phyloP scores from a whole-genome alignment of 75 land plant species.

The Adiantum capillusveneris region DNA sequence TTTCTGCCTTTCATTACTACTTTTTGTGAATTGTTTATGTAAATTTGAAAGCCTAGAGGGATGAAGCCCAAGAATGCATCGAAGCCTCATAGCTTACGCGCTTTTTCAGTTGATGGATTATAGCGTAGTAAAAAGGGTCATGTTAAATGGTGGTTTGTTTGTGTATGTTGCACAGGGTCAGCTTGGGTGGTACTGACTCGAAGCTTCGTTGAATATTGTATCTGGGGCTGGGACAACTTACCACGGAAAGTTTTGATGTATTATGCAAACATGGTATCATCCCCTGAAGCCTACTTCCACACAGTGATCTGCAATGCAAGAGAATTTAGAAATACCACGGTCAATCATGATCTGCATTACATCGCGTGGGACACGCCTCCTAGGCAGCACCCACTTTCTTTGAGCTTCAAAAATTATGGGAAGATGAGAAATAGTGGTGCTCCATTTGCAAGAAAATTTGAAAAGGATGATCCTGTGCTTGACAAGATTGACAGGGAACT shows the following conservation, averaged over 20 bases:
- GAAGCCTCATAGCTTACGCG: too few relatives aligned
- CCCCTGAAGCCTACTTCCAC: constrained; percentile 70
- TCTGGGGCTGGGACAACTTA: constrained; percentile 74
- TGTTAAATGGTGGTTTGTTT: too few relatives aligned
- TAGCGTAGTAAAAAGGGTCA: too few relatives aligned
- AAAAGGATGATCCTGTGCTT: constrained; percentile 48
- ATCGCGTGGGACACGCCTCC: constrained; percentile 35
- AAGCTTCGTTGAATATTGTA: constrained; percentile 64
- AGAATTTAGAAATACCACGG: constrained; percentile 56
- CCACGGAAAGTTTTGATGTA: constrained; percentile 83
- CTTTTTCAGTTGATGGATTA: too few relatives aligned
- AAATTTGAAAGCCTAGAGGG: too few relatives aligned
- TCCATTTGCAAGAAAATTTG: constrained; percentile 58
- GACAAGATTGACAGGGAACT: constrained; percentile 59
- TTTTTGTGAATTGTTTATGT: too few relatives aligned
- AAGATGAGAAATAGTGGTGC: constrained; percentile 68
- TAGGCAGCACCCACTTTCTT: constrained; percentile 31
- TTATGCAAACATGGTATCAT: constrained; percentile 59
- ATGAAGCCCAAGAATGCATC: too few relatives aligned
- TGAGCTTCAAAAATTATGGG: constrained; percentile 32
- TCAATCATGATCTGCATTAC: constrained; percentile 59
- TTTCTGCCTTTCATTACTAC: too few relatives aligned
- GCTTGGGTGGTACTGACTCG: constrained; percentile 52
- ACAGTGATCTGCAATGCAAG: constrained; percentile 68
- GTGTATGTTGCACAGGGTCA: constrained; percentile 79